These are phyloP conservation scores for Boletus tomentosulus DNA, from an alignment of 768 basidiomycete species.

Conservation along the genomic window DNA sequence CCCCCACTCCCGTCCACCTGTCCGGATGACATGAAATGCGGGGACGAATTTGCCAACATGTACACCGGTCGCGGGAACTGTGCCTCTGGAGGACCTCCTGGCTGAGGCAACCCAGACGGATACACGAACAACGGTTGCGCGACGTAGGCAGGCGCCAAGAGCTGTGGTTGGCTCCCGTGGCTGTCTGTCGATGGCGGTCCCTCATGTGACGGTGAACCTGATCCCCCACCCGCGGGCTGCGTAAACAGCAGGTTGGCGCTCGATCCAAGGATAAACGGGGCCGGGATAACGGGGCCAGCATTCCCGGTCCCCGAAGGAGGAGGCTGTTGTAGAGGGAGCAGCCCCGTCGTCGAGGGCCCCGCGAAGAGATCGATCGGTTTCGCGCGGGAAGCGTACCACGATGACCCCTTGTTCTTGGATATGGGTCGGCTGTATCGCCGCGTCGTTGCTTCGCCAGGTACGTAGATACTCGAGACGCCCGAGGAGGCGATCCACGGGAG, in stretches of 20 bases:
- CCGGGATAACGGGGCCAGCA: conserved; percentile 8
- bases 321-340: conserved; percentile 19
- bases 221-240: conserved; percentile 14
- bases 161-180: conserved; percentile 26
- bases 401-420: conserved; percentile 22
- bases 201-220: conserved; percentile 30
- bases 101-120: conserved; percentile 18
- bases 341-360: conserved; percentile 29
- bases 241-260: conserved; percentile 29
- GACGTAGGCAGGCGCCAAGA: conserved; percentile 10
- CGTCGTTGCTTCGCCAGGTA: conserved; percentile 35
- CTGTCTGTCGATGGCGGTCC: conserved; percentile 29
- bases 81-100: conserved; percentile 22
- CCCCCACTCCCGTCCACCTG: conserved; percentile 10
- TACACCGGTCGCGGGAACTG: conserved; percentile 27
- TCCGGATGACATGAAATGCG: conserved; percentile 22
- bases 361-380: conserved; percentile 29
- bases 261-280: conserved; percentile 30
- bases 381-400: conserved; percentile 29
- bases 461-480: conserved; percentile 45
- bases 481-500: conserved; percentile 47
- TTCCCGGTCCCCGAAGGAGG: conserved; percentile 3
- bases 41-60: conserved; percentile 25
- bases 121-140: not conserved
- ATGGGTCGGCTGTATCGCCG: conserved; percentile 29